Base-by-base conservation (phyloP, 2,329 filamentous ascomycete genomes). In the Microcyclospora pomicola region DNA sequence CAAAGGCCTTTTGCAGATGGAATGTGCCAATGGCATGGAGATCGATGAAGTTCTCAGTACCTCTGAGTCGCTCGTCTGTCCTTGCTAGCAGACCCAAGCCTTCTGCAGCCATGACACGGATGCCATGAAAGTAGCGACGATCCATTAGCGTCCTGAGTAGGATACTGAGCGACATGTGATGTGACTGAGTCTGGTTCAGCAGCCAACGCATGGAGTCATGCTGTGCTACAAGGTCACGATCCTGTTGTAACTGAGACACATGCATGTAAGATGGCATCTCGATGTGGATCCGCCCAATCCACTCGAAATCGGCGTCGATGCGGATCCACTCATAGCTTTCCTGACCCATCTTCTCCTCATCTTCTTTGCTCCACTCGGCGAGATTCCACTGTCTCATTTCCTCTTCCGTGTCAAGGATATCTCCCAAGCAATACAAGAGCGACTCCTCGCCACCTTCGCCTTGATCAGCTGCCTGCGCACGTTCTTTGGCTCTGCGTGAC, bases 261-360 rank as follows among this genome's bases (percentile, higher is more conserved):
- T 91, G 95, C 92, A 98, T 98, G 67, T 96, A 96, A 4, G 84
- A 76, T 33, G 85, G 85, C 71, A 95, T 85, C 45, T 79, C 80
- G 35, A 80, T 65, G 43, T 80, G 78, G 60, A 93, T 82, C 48
- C 80, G 80, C 60, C 82, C 91, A 41, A 95, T 79, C 91, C 91
- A 98, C 59, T 98, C 91, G 49, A 96, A 96, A 60, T 98, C 92
- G 12, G 88, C 87, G 59, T 98, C 91, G 63, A 96, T 82, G 14
- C 91, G 80, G 49, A 98, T 93, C 91, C 92, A 98, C 58, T 98
- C 91, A 53, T 95, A 98, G 0, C 85, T 93, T 56, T 98, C 91
- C 46, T 86, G 77, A 40, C 91, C 85, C 87, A 98, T 96, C 52
- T 77, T 78, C 28, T 80, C 73, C 59, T 96, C 87, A 12, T 88